Evolutionary conservation across 108 stramenopile species (phyloP), one percentile per base, ranked within the genome.

Genomic region (Stephanodiscus triporus): DNA sequence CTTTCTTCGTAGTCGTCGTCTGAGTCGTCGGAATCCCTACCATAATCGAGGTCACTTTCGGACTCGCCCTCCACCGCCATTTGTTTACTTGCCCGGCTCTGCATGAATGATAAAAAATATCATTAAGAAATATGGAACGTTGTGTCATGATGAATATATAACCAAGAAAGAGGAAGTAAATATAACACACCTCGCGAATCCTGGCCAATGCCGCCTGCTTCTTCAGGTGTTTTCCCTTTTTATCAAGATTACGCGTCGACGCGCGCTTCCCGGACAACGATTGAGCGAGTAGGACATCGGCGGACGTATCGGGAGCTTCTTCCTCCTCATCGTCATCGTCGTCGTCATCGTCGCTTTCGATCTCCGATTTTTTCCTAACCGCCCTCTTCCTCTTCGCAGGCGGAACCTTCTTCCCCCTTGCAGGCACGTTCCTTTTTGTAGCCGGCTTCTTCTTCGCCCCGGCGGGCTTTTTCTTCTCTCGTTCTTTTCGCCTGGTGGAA

Each of bases 11-110:
- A 87, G 47, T 90, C 85, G 38, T 93, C 91, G 45, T 88, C 89
- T 49, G 91, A 92, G 36, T 91, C 87, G 45, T 89, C 90, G n/a
- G 83, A 84, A 51, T 95, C 94, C 43, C 83, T 87, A 1, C 85
- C 91, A 75, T 89, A 93, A 56, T 89, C 90, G 14, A 86, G 81
- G 30, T 90, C 91, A 63, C 85, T 87, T 2, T 88, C 89, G 20
- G 76, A 74, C 66, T 91, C 89, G 20, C 77, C 85, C 48, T 84
- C 86, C 30, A 64, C 54, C 57, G 74, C 58, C 16, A 74, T 70
- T 38, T 80, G 60, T 26, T 88, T 83, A 36, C 61, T 84, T 23
- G 84, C 77, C 17, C 87, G 82, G 58, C 84, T 80, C 85, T 87
- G 65, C 43, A 43, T 1, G 68, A 16, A 58, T 17, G 73, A 22